A percentile compares a stretch with the other conserved stretches of the same genome.
Evolutionary conservation across 2,329 filamentous ascomycete genomes (phyloP).

Genomic region (Coniochaeta sp.): DNA sequence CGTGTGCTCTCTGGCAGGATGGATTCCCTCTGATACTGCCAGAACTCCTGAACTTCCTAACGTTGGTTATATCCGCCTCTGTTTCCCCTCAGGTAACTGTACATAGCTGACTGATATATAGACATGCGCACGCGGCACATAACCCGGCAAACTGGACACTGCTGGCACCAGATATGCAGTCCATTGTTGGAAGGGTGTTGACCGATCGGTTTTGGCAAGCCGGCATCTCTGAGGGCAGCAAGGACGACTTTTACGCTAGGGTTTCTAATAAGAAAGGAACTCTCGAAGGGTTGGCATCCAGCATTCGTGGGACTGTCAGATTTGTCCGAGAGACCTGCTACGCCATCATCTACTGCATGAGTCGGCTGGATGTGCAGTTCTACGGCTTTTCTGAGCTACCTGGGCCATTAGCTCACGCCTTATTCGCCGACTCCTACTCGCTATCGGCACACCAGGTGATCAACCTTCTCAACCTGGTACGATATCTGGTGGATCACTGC

Average conservation of each 20-base stretch:
- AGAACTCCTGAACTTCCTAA: slow-evolving; percentile 76
- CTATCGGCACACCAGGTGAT: slow-evolving; percentile 91
- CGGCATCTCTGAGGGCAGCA: slow-evolving; percentile 89
- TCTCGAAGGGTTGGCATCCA: slow-evolving; percentile 88
- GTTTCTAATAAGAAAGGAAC: slow-evolving; percentile 85
- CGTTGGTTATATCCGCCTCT: slow-evolving; percentile 29
- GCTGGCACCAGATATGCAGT: slow-evolving; percentile 66
- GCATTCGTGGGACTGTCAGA: slow-evolving; percentile 80
- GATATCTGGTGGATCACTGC: slow-evolving; percentile 87
- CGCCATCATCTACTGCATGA: slow-evolving; percentile 90
- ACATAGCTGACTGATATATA: slow-evolving; percentile 22
- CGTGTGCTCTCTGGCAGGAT: slow-evolving; percentile 77
- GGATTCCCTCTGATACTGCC: slow-evolving; percentile 78
- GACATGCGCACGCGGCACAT: slow-evolving; percentile 86
- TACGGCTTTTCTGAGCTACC: slow-evolving; percentile 86
- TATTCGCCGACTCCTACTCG: slow-evolving; percentile 75
- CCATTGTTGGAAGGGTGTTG: slow-evolving; percentile 72
- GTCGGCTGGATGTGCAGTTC: slow-evolving; percentile 76
- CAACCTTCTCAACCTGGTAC: slow-evolving; percentile 81
- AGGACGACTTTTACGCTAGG: slow-evolving; percentile 91
- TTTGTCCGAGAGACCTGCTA: slow-evolving; percentile 92
- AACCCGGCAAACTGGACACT: slow-evolving; percentile 78
- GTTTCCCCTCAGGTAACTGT: background rate
- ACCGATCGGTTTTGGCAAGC: slow-evolving; percentile 98
- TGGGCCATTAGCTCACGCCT: slow-evolving; percentile 70